These are phyloP conservation scores for Teratosphaeriaceae sp. DNA, from an alignment of 2,329 filamentous ascomycete genomes.

Conservation along the genomic window DNA sequence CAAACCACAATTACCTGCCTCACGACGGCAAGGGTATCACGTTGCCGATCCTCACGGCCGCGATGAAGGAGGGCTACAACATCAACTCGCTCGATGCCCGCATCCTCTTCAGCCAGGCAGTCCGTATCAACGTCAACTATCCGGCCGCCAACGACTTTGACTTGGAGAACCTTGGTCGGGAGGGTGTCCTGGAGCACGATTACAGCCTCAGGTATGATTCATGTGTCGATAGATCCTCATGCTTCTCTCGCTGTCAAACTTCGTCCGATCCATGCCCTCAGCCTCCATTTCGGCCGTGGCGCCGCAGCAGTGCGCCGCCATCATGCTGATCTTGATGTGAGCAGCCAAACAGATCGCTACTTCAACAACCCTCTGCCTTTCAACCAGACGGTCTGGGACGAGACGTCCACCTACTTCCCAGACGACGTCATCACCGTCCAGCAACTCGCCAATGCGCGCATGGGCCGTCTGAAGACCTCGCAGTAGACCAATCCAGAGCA, in stretches of 20 bases:
- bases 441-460: background rate
- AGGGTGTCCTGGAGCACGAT: background rate
- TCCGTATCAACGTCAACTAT: background rate
- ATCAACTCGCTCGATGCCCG: background rate
- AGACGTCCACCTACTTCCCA: background rate
- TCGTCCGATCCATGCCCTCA: no score
- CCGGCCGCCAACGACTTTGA: background rate
- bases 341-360: background rate
- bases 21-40: slow-evolving; percentile 25
- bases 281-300: no score
- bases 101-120: background rate
- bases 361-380: background rate
- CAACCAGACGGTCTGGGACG: background rate
- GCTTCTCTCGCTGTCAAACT: no score
- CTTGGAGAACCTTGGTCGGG: background rate
- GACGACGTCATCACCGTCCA: background rate
- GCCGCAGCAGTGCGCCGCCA: no score
- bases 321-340: background rate
- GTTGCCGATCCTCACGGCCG: background rate
- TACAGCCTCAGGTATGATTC: background rate
- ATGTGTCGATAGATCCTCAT: background rate
- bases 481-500: background rate
- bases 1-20: slow-evolving; percentile 35
- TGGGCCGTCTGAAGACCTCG: background rate
- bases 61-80: background rate